These are phyloP conservation scores for Zelonia costaricensis DNA, from an alignment of 208 protist species.

Conservation along the genomic window DNA sequence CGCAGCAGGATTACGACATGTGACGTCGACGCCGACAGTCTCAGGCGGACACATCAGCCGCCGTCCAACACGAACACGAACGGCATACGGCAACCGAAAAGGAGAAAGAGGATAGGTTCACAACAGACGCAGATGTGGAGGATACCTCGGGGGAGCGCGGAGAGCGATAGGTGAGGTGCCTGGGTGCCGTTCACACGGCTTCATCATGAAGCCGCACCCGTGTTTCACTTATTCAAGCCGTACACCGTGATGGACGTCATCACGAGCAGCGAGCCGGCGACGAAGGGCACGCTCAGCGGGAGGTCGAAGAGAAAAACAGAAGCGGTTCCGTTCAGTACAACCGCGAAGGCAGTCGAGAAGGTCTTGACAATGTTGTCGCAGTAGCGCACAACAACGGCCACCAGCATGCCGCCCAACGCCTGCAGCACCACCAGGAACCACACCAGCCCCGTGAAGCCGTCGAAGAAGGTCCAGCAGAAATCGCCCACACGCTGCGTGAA, in stretches of 20 bases:
- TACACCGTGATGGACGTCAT: conserved; percentile 37
- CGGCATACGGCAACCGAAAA: too few relatives aligned
- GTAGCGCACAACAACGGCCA: conserved; percentile 70
- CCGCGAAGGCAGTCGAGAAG: conserved; percentile 55
- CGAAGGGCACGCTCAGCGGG: conserved; percentile 26
- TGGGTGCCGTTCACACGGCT: too few relatives aligned
- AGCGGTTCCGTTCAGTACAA: conserved; percentile 42
- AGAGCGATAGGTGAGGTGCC: too few relatives aligned
- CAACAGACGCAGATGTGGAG: too few relatives aligned
- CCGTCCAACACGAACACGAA: too few relatives aligned
- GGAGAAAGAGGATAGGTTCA: too few relatives aligned
- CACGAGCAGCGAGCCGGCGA: conserved; percentile 30
- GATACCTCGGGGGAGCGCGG: too few relatives aligned
- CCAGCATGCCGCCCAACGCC: conserved; percentile 53
- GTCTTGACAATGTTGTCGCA: conserved; percentile 79
- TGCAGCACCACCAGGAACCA: conserved; percentile 64
- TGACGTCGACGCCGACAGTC: too few relatives aligned
- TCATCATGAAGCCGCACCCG: too few relatives aligned
- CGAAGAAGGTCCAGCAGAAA: conserved; percentile 38
- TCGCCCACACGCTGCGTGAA: background rate
- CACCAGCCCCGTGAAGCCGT: conserved; percentile 51
- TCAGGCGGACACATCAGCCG: too few relatives aligned
- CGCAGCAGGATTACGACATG: too few relatives aligned
- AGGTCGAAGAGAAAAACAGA: conserved; percentile 41
- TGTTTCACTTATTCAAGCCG: conserved; percentile 22